phyloP scores from a whole-genome alignment of 306 rosid genomes.

The Ceratonia siliqua region DNA sequence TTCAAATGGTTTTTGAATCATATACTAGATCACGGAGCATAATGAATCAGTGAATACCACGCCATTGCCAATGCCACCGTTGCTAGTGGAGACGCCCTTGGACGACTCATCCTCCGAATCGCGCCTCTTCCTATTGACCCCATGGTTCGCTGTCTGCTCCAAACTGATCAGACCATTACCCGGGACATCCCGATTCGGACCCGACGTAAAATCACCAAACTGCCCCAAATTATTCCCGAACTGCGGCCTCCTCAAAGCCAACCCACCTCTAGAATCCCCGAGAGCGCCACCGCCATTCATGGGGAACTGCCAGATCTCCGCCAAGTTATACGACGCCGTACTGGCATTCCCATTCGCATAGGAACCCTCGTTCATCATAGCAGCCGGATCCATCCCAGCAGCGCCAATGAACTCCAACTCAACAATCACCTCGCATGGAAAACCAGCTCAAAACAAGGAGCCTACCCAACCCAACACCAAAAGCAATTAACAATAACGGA shows the following conservation, averaged over 20 bases:
- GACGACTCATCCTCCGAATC: conserved; percentile 61
- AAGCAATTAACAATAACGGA: not conserved
- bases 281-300: conserved; percentile 37
- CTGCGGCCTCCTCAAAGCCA: conserved; percentile 58
- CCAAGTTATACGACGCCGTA: conserved; percentile 59
- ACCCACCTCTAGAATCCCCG: conserved; percentile 47
- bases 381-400: conserved; percentile 61
- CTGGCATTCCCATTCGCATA: conserved; percentile 50
- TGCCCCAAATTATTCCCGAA: conserved; percentile 53
- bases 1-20: not conserved
- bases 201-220: conserved; percentile 50
- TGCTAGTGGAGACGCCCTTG: conserved; percentile 57
- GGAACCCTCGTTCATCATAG: conserved; percentile 56
- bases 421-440: not conserved
- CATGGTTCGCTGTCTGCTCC: conserved; percentile 37
- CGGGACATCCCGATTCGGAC: conserved; percentile 51
- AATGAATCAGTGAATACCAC: conserved; percentile 42
- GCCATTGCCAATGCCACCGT: conserved; percentile 59
- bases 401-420: not conserved
- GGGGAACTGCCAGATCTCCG: conserved; percentile 87
- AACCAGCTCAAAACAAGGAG: no score
- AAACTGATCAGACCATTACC: conserved; percentile 41
- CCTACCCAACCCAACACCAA: not conserved
- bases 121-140: conserved; percentile 55
- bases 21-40: not conserved